These are phyloP conservation scores for Gossypium arboreum DNA, from an alignment of 345 rosid genomes.

Conservation along the genomic window DNA sequence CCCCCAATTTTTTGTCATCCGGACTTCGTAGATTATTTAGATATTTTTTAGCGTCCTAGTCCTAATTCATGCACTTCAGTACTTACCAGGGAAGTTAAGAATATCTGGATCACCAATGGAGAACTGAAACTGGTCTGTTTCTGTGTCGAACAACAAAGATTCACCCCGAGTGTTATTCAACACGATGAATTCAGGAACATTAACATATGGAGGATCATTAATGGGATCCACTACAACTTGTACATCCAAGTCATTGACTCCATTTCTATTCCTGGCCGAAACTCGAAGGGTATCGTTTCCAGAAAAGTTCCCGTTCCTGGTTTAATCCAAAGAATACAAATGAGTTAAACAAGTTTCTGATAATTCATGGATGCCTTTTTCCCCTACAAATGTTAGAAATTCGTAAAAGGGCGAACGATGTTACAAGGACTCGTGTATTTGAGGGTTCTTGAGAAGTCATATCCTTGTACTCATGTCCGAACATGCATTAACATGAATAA, in stretches of 20 bases:
- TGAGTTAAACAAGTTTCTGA: too few relatives aligned
- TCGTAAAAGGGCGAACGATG: too few relatives aligned
- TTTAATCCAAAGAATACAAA: background rate
- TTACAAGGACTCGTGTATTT: too few relatives aligned
- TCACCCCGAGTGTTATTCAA: slow-evolving; percentile 39
- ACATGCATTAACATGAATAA: background rate
- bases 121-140: slow-evolving; percentile 55
- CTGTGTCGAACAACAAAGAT: slow-evolving; percentile 47
- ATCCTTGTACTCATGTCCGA: background rate
- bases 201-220: slow-evolving; percentile 77
- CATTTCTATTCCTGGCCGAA: slow-evolving; percentile 69
- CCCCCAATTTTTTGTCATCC: too few relatives aligned
- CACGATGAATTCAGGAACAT: slow-evolving; percentile 48
- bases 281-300: slow-evolving; percentile 64
- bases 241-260: slow-evolving; percentile 56
- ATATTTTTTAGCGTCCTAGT: background rate
- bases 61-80: background rate
- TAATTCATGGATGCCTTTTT: too few relatives aligned
- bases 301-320: slow-evolving; percentile 71
- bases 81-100: slow-evolving; percentile 63
- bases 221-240: slow-evolving; percentile 57
- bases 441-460: background rate
- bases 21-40: too few relatives aligned
- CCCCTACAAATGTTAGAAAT: too few relatives aligned
- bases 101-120: slow-evolving; percentile 82